Evolutionary conservation across 2,329 filamentous ascomycete genomes (phyloP).

Genomic region (Tolypocladium amazonense): DNA sequence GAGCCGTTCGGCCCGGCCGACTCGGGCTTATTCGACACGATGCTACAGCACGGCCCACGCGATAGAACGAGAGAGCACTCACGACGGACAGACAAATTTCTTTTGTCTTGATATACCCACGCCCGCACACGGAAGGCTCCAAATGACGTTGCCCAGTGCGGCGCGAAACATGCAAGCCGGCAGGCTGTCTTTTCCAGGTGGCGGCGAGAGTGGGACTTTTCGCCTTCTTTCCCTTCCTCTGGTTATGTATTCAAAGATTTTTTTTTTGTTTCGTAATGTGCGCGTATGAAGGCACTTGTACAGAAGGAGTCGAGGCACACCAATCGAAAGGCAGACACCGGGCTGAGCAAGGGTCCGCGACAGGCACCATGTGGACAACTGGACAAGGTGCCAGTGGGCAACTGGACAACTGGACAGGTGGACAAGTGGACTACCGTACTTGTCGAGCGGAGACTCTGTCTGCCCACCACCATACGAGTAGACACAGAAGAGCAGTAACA

Average conservation of each 20-base stretch:
- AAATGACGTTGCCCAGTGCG: background rate
- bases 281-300: conserved; percentile 6
- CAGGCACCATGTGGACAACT: conserved; percentile 7
- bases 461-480: conserved; percentile 3
- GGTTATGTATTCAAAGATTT: background rate
- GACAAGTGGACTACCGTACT: background rate
- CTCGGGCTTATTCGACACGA: background rate
- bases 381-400: no score
- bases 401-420: background rate
- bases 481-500: background rate
- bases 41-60: background rate
- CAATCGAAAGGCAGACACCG: conserved; percentile 17
- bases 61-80: background rate
- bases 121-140: background rate
- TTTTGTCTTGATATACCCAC: background rate
- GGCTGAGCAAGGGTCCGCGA: conserved; percentile 7
- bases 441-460: background rate
- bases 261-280: background rate
- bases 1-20: background rate
- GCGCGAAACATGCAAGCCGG: background rate
- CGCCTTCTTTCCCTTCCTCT: background rate
- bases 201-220: background rate
- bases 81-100: background rate
- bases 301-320: conserved; percentile 10
- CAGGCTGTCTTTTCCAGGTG: background rate